Evolutionary conservation across 106 monocot genomes (phyloP).

Genomic region (Phalaenopsis equestris): DNA sequence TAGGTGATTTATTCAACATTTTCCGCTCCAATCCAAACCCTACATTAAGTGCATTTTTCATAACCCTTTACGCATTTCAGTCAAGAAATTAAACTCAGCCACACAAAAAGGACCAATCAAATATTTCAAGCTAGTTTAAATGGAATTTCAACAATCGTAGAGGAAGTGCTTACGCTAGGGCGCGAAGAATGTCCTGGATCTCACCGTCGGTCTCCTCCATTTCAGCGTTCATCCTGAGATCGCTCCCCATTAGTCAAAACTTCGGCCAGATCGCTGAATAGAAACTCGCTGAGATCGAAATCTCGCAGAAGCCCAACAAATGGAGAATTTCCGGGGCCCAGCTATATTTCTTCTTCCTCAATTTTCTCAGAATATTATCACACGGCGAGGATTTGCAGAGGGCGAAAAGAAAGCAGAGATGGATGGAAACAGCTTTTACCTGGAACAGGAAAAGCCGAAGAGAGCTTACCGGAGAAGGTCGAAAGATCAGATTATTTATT

Average conservation of each 20-base stretch:
- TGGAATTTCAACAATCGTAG: neutral
- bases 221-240: slow-evolving; percentile 25
- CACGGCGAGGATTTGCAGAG: neutral
- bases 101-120: neutral
- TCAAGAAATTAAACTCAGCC: neutral
- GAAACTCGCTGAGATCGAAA: neutral
- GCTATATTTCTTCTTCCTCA: neutral
- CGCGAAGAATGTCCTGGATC: slow-evolving; percentile 35
- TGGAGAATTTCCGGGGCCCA: neutral
- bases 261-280: neutral
- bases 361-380: neutral
- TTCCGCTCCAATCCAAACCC: neutral
- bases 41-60: neutral
- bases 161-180: slow-evolving; percentile 19
- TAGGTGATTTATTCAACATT: neutral
- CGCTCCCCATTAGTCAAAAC: slow-evolving; percentile 13
- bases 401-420: neutral
- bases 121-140: neutral
- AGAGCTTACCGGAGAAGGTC: neutral
- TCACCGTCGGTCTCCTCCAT: slow-evolving; percentile 41
- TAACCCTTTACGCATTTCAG: neutral
- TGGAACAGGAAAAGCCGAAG: neutral
- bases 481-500: too few species aligned
- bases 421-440: neutral
- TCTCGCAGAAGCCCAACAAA: neutral